phyloP scores from a whole-genome alignment of 768 basidiomycete genomes.

The Suillus sp. region DNA sequence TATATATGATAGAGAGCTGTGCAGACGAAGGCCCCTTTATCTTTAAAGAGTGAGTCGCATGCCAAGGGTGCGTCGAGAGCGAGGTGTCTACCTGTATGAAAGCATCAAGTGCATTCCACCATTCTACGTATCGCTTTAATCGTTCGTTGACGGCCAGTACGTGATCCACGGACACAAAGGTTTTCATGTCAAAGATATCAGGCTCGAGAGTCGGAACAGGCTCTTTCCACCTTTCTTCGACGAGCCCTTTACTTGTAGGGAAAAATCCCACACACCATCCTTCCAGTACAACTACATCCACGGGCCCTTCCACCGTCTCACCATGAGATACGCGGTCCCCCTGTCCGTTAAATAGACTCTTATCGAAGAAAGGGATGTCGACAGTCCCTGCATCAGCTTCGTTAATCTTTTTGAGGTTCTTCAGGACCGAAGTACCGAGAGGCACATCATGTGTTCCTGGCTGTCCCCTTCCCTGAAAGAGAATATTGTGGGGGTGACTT shows the following conservation, averaged over 20 bases:
- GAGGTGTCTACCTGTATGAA: constrained; percentile 68
- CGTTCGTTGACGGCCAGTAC: constrained; percentile 64
- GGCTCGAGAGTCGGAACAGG: constrained; percentile 26
- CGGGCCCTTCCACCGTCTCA: constrained; percentile 46
- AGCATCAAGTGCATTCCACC: constrained; percentile 74
- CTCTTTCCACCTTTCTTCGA: constrained; percentile 55
- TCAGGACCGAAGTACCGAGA: constrained; percentile 59
- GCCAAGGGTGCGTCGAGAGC: constrained; percentile 5
- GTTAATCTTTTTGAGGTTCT: constrained; percentile 48
- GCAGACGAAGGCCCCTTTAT: constrained; percentile 39
- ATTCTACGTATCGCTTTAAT: constrained; percentile 56
- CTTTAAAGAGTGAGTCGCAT: constrained; percentile 30
- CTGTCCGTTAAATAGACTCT: constrained; percentile 76
- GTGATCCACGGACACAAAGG: constrained; percentile 49
- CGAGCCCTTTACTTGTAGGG: constrained; percentile 52
- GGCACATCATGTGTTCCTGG: constrained; percentile 89
- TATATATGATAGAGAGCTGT: constrained; percentile 64
- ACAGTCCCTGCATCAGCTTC: constrained; percentile 30
- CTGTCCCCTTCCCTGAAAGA: constrained; percentile 85
- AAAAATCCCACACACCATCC: constrained; percentile 95
- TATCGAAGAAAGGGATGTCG: constrained; percentile 82
- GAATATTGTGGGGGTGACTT: constrained; percentile 51
- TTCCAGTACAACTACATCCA: constrained; percentile 89
- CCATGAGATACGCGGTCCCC: constrained; percentile 70
- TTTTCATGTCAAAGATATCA: constrained; percentile 35